Base-by-base conservation (phyloP, 78 protist genomes). In the slime mould (Dictyostelium discoideum) region DNA sequence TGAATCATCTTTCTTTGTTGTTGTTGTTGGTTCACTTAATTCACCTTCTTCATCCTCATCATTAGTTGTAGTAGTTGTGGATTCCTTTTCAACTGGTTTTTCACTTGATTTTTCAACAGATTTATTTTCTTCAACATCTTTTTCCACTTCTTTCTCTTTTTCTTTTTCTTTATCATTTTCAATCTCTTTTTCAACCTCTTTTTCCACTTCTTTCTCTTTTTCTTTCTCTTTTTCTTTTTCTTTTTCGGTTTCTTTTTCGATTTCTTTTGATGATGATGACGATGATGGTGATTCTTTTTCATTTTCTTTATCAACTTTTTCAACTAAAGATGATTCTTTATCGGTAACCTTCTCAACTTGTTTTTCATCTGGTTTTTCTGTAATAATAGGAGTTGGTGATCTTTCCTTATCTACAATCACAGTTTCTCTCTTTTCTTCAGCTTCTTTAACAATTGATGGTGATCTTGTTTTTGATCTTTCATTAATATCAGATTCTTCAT, bases 161-260 rank as follows among this genome's bases (percentile, higher is more conserved):
- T 85, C 88, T 14, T 32, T 67, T 39, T 85, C 88, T 6, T 6
- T 16, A 0, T 13, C 37, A 14, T 85, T 42, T 85, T 67, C 54
- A 10, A 11, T 16, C 1, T 39, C 46, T 7, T 85, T 60, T 20
- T 42, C 82, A n/a, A 14, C 73, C 1, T 42, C 39, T 26, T 42
- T 37, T 32, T 24, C 42, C 32, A 8, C 11, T 72, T 11, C 60
- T 2, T n/a, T 22, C 60, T 87, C 93, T 40, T 60, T n/a, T 60
- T 87, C 85, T 4, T 83, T 32, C 5, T 57, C 85, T 20, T 42
- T 29, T 86, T 82, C 67, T 22, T 63, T 83, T 20, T 83, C 74
- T 82, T 48, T 32, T 32, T 32, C 78, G 11, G 40, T 22, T 63
- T 14, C 40, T 20, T 44, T 16, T 78, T 46, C 6, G 0, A 1